These are phyloP conservation scores for Colletotrichum filicis DNA, from an alignment of 2,329 filamentous ascomycete genomes.

Conservation along the genomic window DNA sequence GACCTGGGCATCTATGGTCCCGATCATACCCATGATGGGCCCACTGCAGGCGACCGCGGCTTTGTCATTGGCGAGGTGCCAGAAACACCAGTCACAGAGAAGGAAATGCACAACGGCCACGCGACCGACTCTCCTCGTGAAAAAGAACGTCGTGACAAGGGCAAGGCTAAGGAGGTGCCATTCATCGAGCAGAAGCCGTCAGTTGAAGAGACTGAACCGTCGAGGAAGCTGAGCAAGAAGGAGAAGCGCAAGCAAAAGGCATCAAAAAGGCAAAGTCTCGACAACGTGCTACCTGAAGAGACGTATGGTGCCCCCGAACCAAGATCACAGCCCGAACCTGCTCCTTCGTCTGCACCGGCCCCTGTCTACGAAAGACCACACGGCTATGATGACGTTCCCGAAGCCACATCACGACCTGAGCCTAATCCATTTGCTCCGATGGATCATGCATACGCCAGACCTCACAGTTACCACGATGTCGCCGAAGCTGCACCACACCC, in stretches of 20 bases:
- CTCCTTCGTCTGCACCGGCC: neutral
- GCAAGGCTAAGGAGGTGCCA: constrained; percentile 39
- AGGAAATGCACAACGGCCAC: neutral
- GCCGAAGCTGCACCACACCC: neutral
- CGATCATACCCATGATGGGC: constrained; percentile 41
- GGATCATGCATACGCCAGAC: neutral
- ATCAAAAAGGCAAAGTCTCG: constrained; percentile 47
- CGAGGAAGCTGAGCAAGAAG: constrained; percentile 56
- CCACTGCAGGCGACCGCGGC: constrained; percentile 48
- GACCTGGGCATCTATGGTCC: constrained; percentile 51
- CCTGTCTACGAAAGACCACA: constrained; percentile 6
- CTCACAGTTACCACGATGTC: neutral
- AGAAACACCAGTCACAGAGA: constrained; percentile 48
- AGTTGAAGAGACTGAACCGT: constrained; percentile 36
- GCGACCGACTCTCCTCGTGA: constrained; percentile 43
- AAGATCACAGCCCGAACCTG: neutral
- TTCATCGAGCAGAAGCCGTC: neutral
- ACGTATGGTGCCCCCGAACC: neutral
- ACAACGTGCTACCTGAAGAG: constrained; percentile 5
- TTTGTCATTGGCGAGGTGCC: constrained; percentile 60
- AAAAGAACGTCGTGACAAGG: constrained; percentile 36
- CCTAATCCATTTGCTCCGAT: neutral
- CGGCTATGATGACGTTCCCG: constrained; percentile 7
- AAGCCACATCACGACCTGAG: neutral
- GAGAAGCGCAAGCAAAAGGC: constrained; percentile 60